These are phyloP conservation scores for Cyclotella atomus DNA, from an alignment of 108 stramenopile species.

Conservation along the genomic window DNA sequence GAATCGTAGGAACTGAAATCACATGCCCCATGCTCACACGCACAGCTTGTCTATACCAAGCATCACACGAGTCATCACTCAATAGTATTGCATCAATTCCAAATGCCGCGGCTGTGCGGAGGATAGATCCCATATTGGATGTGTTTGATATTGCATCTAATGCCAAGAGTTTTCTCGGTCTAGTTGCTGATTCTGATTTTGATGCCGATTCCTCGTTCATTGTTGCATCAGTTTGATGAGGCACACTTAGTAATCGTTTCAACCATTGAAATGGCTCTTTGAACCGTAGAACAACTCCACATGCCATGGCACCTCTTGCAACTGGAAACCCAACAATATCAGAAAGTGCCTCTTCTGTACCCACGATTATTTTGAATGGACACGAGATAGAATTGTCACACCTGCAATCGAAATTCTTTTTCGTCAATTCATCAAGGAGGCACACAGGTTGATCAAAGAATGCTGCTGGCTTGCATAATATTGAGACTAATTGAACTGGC, in stretches of 20 bases:
- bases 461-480: conserved; percentile 67
- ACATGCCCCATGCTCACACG: conserved; percentile 85
- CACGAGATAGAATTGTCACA: not conserved
- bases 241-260: conserved; percentile 32
- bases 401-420: not conserved
- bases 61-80: conserved; percentile 76
- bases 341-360: conserved; percentile 53
- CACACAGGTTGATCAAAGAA: conserved; percentile 52
- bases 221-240: not conserved
- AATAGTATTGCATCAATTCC: conserved; percentile 70
- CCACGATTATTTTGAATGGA: conserved; percentile 68
- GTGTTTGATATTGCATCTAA: conserved; percentile 79
- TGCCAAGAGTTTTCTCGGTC: conserved; percentile 55
- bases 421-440: conserved; percentile 44
- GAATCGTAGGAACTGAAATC: conserved; percentile 60
- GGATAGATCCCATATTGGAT: conserved; percentile 80
- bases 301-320: conserved; percentile 73
- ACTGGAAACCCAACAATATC: conserved; percentile 69
- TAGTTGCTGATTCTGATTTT: not conserved
- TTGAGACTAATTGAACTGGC: conserved; percentile 53
- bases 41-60: conserved; percentile 76
- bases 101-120: conserved; percentile 77
- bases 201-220: not conserved
- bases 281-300: conserved; percentile 64
- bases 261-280: conserved; percentile 58